Evolutionary conservation across 768 basidiomycete genomes (phyloP), one percentile per base, ranked within the genome.

Genomic region (Sporobolomyces phaffii): DNA sequence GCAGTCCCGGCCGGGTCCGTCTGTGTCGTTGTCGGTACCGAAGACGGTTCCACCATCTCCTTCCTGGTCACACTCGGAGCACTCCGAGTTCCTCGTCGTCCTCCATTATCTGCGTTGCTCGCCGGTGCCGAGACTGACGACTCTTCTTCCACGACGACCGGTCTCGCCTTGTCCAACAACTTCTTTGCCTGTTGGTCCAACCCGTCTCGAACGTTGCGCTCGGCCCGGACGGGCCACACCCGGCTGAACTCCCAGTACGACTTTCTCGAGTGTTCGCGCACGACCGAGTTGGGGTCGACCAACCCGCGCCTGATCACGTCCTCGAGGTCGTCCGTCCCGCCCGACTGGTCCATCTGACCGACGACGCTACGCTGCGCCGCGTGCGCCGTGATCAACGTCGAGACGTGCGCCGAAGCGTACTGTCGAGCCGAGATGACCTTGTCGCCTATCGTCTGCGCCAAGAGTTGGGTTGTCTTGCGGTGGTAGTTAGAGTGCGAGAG

Each of bases 211-310:
- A 91, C 73, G 57, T 97, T 83, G 17, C 77, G 73, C 14, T 76
- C 76, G n/a, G 85, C 91, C 62, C 83, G 81, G 45, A 86, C 86
- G 41, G 82, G 81, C 91, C 91, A 97, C 3, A 90, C 78, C 20
- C 78, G 77, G 49, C 89, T 81, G 73, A 90, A 90, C 38, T 81
- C 79, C 93, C 94, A 97, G 77, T 87, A 99, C 33, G 83, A 78
- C 3, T 79, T 74, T 36, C 96, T 84, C 2, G 86, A 85, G 45
- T 79, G 81, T 74, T 91, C 91, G 64, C 86, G 82, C 26, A 91
- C 91, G 43, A 82, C 80, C 22, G 90, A 85, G 77, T 90, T 96
- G 4, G 87, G 77, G 76, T 99, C 96, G 1, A 74, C 82, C 50
- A 99, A 77, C 5, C 84, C 83, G 74, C 84, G 88, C 76, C 84